These are phyloP conservation scores for Rhodamnia argentea DNA, from an alignment of 345 rosid species.

Conservation along the genomic window DNA sequence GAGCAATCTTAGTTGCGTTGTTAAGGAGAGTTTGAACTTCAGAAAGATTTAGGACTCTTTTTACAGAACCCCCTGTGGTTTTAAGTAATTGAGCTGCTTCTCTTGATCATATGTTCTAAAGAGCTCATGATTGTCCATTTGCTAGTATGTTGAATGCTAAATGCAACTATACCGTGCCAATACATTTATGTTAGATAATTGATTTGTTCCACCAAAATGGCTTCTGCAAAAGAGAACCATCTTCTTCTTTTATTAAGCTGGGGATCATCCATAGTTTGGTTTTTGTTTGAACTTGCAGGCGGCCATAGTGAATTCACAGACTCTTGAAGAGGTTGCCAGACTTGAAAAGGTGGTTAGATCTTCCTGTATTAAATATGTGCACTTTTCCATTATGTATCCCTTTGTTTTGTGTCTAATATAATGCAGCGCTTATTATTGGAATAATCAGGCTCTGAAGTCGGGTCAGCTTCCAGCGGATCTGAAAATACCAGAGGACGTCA, in stretches of 20 bases:
- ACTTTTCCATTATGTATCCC: not conserved
- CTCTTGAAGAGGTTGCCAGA: conserved; percentile 97
- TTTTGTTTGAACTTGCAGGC: conserved; percentile 42
- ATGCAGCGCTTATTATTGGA: conserved; percentile 7
- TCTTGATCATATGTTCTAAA: not conserved
- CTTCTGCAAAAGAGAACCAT: not conserved
- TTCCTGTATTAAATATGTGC: not conserved
- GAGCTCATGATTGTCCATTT: not conserved
- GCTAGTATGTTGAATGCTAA: not conserved
- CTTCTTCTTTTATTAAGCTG: not conserved
- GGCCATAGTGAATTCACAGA: conserved; percentile 97
- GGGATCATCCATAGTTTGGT: not conserved
- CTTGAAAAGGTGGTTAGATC: conserved; percentile 65
- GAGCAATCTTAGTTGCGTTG: not conserved
- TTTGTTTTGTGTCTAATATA: conserved; percentile 9
- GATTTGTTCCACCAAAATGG: not conserved
- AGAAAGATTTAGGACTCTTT: not conserved
- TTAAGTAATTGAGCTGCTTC: not conserved
- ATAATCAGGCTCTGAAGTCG: conserved; percentile 67
- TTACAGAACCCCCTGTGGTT: not conserved
- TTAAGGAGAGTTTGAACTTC: not conserved
- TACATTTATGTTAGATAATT: not conserved
- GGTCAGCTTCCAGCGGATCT: conserved; percentile 94
- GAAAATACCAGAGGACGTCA: conserved; percentile 31
- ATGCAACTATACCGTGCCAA: not conserved